Evolutionary conservation across 2,329 filamentous ascomycete genomes (phyloP).

Genomic region (Calonectria henricotiae): DNA sequence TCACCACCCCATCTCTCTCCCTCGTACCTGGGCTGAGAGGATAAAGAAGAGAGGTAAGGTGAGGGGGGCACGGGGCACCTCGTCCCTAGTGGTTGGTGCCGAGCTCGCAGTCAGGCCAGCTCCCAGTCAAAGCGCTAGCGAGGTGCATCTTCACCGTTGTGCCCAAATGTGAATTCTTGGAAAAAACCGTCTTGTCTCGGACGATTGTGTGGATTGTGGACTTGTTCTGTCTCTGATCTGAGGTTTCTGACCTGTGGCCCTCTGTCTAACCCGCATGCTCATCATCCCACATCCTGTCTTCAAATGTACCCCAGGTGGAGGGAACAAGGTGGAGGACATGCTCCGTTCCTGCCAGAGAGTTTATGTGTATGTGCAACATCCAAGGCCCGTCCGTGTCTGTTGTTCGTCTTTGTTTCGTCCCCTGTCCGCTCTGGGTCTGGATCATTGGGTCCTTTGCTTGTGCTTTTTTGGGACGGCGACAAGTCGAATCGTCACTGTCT

Average conservation of each 20-base stretch:
- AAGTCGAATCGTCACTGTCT: slow-evolving; percentile 5
- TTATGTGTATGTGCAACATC: slow-evolving; percentile 16
- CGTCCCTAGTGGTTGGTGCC: slow-evolving; percentile 28
- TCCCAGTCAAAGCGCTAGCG: background rate
- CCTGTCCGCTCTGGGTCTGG: slow-evolving; percentile 17
- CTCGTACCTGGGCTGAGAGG: slow-evolving; percentile 12
- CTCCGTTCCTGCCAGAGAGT: background rate
- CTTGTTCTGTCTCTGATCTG: background rate
- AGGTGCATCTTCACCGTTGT: slow-evolving; percentile 29
- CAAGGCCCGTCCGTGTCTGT: slow-evolving; percentile 5
- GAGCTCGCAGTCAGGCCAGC: slow-evolving; percentile 1
- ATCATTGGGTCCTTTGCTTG: background rate
- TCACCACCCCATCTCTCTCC: slow-evolving; percentile 43
- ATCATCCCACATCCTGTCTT: slow-evolving; percentile 1
- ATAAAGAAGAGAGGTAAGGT: too few relatives aligned
- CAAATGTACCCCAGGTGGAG: background rate
- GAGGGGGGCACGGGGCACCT: slow-evolving; percentile 5
- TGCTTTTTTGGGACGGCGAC: background rate
- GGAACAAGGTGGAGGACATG: background rate
- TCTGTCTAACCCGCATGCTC: too few relatives aligned
- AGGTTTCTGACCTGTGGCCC: too few relatives aligned
- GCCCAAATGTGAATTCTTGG: slow-evolving; percentile 21
- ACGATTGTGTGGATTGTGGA: slow-evolving; percentile 31
- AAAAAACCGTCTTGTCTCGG: slow-evolving; percentile 42
- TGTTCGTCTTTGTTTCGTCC: slow-evolving; percentile 21